Evolutionary conservation across 2,329 filamentous ascomycete genomes (phyloP).

Genomic region (Claviceps capensis): DNA sequence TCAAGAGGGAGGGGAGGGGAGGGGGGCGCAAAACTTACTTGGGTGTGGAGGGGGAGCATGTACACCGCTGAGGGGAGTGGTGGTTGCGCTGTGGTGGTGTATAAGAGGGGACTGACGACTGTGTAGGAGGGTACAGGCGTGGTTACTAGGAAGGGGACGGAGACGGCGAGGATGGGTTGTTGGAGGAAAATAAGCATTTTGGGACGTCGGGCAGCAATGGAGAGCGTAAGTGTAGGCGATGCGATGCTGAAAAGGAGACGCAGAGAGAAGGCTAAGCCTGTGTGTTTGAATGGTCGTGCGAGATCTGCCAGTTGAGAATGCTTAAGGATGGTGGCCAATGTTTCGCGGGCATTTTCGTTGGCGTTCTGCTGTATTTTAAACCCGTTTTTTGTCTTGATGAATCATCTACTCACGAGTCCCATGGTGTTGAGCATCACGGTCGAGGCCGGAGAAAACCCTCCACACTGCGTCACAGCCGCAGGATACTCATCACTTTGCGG

Average conservation of each 20-base stretch:
- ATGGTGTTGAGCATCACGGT: not conserved
- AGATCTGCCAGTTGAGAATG: not conserved
- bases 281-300: not conserved
- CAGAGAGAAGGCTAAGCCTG: not conserved
- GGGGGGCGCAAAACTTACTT: not conserved
- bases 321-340: too few species aligned
- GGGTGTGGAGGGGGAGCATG: not conserved
- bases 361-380: not conserved
- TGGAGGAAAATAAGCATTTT: constrained; percentile 15
- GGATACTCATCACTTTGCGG: not conserved
- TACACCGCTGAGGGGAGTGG: not conserved
- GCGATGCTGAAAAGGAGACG: not conserved
- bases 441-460: too few species aligned
- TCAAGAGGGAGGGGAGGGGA: not conserved
- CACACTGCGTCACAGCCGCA: not conserved
- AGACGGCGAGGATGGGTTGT: constrained; percentile 12
- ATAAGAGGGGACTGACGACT: not conserved
- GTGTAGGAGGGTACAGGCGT: not conserved
- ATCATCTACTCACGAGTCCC: not conserved
- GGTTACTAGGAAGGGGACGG: not conserved
- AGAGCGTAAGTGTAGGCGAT: not conserved
- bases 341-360: not conserved
- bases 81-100: not conserved
- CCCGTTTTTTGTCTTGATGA: not conserved
- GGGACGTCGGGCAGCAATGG: not conserved